Percentiles rank a stretch among this genome's conserved stretches.
Evolutionary conservation across 2,329 filamentous ascomycete genomes (phyloP).

Genomic region (Apiospora koreana): DNA sequence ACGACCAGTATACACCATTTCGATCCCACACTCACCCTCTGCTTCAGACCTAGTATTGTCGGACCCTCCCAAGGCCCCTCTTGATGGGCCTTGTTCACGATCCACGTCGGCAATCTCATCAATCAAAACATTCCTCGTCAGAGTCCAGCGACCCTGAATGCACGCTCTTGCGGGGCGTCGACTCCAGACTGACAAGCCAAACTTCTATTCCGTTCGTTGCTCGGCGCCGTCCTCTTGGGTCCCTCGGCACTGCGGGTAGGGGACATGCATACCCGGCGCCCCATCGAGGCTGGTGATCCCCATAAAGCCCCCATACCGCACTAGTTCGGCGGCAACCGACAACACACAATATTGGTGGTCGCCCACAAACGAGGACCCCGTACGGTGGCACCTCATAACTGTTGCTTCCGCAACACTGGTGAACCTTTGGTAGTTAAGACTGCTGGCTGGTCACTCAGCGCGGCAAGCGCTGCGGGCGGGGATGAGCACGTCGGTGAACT

Average conservation of each 20-base stretch:
- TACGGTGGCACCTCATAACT: background rate
- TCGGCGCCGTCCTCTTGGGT: background rate
- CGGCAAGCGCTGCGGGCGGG: background rate
- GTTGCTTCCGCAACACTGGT: background rate
- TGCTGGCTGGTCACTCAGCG: background rate
- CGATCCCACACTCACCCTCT: background rate
- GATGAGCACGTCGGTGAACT: background rate
- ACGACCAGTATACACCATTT: background rate
- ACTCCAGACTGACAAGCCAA: background rate
- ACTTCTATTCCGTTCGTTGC: background rate
- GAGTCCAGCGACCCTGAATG: background rate
- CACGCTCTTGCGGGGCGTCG: background rate
- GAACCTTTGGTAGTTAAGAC: too few relatives aligned
- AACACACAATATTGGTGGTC: conserved; percentile 1
- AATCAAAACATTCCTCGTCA: background rate
- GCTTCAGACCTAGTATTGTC: background rate
- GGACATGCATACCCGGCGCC: background rate
- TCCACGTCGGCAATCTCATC: background rate
- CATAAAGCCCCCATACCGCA: background rate
- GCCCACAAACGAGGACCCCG: background rate
- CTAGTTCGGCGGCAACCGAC: background rate
- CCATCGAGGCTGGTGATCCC: background rate
- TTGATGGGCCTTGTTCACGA: background rate
- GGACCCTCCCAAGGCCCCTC: background rate
- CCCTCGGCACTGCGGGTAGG: background rate